Percentiles rank a stretch among this genome's conserved stretches.
phyloP scores from a whole-genome alignment of 805 yeast species.

The Schwanniomyces pseudopolymorphus region DNA sequence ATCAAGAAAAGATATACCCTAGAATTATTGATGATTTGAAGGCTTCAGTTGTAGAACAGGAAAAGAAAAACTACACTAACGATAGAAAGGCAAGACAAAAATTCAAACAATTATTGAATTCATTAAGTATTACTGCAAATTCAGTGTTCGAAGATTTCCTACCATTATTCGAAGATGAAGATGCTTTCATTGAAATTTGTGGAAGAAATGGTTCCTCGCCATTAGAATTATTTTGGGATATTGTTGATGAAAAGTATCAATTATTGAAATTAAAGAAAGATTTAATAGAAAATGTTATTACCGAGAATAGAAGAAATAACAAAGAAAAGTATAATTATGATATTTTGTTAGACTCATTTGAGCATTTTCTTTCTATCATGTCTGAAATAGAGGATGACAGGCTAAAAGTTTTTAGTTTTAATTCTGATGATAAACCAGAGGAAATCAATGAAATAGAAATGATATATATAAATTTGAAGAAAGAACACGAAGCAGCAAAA shows the following conservation, averaged over 20 bases:
- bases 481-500: slow-evolving; percentile 18
- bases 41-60: slow-evolving; percentile 18
- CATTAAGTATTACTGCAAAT: slow-evolving; percentile 47
- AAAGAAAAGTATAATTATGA: slow-evolving; percentile 18
- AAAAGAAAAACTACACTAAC: slow-evolving; percentile 44
- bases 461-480: slow-evolving; percentile 27
- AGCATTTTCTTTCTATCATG: slow-evolving; percentile 18
- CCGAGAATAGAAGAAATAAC: slow-evolving; percentile 22
- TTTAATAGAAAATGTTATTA: slow-evolving; percentile 51
- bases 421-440: slow-evolving; percentile 7
- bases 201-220: slow-evolving; percentile 82
- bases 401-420: slow-evolving; percentile 20
- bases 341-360: slow-evolving; percentile 12
- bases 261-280: slow-evolving; percentile 58
- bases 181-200: slow-evolving; percentile 56
- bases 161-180: slow-evolving; percentile 50
- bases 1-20: slow-evolving; percentile 39
- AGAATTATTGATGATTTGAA: slow-evolving; percentile 17
- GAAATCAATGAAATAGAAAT: slow-evolving; percentile 22
- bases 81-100: slow-evolving; percentile 69
- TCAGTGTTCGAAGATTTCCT: slow-evolving; percentile 61
- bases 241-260: slow-evolving; percentile 60
- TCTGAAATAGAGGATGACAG: slow-evolving; percentile 27
- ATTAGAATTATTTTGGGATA: slow-evolving; percentile 73
- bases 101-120: slow-evolving; percentile 47